A percentile compares a stretch with the other conserved stretches of the same genome.
These are phyloP conservation scores for Aspergillus nanangensis DNA, from an alignment of 495 filamentous ascomycete species.

Conservation along the genomic window DNA sequence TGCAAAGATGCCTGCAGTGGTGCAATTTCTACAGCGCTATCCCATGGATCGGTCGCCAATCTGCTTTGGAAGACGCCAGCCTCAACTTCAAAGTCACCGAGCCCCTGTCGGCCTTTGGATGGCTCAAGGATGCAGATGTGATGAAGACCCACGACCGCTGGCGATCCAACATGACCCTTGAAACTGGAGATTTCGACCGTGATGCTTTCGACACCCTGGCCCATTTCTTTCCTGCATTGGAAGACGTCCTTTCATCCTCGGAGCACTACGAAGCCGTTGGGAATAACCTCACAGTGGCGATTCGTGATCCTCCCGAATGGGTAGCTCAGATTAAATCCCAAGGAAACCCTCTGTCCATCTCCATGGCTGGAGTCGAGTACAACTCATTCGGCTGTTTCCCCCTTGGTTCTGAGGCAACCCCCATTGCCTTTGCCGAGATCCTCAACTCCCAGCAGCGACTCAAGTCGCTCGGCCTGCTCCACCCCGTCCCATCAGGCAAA, in stretches of 20 bases:
- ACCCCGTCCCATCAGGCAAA: conserved; percentile 33
- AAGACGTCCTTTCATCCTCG: conserved; percentile 22
- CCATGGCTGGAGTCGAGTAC: conserved; percentile 40
- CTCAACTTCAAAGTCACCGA: conserved; percentile 32
- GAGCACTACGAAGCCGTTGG: conserved; percentile 10
- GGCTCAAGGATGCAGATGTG: conserved; percentile 49
- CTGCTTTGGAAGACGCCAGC: conserved; percentile 36
- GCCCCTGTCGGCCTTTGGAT: conserved; percentile 51
- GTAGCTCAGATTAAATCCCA: conserved; percentile 30
- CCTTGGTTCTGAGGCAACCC: conserved; percentile 43
- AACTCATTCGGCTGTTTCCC: conserved; percentile 52
- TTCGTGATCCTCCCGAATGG: conserved; percentile 40
- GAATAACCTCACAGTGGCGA: conserved; percentile 5
- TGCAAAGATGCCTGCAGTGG: conserved; percentile 50
- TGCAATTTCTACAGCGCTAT: conserved; percentile 54
- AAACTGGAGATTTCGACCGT: conserved; percentile 7
- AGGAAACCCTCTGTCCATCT: conserved; percentile 46
- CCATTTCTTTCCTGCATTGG: conserved; percentile 23
- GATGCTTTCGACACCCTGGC: conserved; percentile 25
- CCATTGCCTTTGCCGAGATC: conserved; percentile 43
- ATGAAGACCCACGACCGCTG: conserved; percentile 50
- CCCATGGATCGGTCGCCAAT: conserved; percentile 43
- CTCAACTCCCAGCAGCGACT: conserved; percentile 47
- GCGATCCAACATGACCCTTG: conserved; percentile 38
- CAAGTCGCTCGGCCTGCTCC: conserved; percentile 40